Evolutionary conservation across 768 basidiomycete species (phyloP), one percentile per base, ranked within the genome.

Genomic region (Paxillus rubicundulus): DNA sequence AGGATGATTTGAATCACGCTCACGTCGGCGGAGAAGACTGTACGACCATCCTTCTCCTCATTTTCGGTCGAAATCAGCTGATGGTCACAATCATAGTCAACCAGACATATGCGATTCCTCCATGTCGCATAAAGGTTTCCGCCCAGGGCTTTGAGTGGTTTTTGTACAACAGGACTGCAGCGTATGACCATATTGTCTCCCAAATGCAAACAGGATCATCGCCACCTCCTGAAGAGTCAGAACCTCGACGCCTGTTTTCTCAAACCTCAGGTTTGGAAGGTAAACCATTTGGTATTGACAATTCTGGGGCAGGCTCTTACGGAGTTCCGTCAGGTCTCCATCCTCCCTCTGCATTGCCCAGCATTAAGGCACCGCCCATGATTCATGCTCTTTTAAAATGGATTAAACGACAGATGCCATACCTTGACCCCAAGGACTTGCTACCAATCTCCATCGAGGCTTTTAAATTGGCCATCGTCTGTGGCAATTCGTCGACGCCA

Each of bases 111-210:
- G 61, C 65, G 13, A 63, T 78, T 20, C 75, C 81, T 52, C 82
- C 87, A 13, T 96, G 92, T 61, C 86, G 96, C 36, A 82, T 98
- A 28, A 85, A 89, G 49, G 64, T 94, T 27, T 84, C 84, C 7
- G 61, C 90, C 3, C 83, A 95, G 59, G 96, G 96, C 16, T 76
- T 94, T 40, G 94, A 98, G 67, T 94, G 91, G 86, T 92, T 92
- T 67, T 61, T 98, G 38, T 97, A 91, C 70, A 98, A 98, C 70
- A 77, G 85, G 44, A 95, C 92, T 3, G 82, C 90, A 4, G 85
- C 92, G 4, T 98, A 87, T 70, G 93, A 98, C 63, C 79, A 82
- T 48, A 93, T 98, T 47, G 72, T 96, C 17, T 79, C 87, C 10
- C 82, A 88, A 62, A 84, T 94, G 78, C 79, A 81, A 53, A 71